phyloP scores from a whole-genome alignment of 805 yeast species.

The Alloascoidea africana region DNA sequence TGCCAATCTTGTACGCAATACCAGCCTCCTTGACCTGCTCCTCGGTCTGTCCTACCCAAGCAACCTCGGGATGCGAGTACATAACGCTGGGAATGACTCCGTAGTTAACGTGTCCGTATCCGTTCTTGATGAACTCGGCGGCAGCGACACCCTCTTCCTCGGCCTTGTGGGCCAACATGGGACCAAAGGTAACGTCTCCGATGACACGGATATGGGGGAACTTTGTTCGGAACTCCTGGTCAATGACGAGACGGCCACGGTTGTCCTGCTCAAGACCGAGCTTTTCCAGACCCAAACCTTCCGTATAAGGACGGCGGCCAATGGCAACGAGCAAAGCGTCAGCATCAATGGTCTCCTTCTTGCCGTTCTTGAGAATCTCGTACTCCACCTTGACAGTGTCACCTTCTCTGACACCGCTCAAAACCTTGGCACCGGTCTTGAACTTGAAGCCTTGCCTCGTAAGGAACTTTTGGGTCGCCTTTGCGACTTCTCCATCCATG shows the following conservation, averaged over 20 bases:
- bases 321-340: constrained; percentile 94
- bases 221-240: constrained; percentile 85
- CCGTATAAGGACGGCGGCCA: constrained; percentile 96
- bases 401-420: constrained; percentile 77
- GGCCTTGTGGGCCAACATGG: constrained; percentile 99
- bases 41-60: constrained; percentile 97
- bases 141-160: constrained; percentile 99
- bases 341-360: constrained; percentile 65
- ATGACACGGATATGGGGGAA: constrained; percentile 88
- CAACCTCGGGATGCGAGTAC: constrained; percentile 99
- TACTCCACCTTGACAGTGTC: constrained; percentile 76
- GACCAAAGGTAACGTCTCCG: constrained; percentile 97
- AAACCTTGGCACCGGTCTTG: constrained; percentile 84
- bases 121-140: constrained; percentile 82
- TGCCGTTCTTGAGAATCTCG: constrained; percentile 80
- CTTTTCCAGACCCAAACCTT: constrained; percentile 77
- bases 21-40: constrained; percentile 89
- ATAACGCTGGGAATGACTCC: constrained; percentile 95
- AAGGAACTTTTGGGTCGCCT: constrained; percentile 75
- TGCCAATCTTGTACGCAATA: constrained; percentile 83
- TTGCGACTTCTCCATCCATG: constrained; percentile 94
- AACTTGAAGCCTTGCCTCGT: constrained; percentile 92
- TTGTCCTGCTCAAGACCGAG: constrained; percentile 85
- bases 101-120: constrained; percentile 97
- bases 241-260: constrained; percentile 88